phyloP scores from a whole-genome alignment of 352 stramenopile genomes.

The Phytophthora macrochlamydospora region DNA sequence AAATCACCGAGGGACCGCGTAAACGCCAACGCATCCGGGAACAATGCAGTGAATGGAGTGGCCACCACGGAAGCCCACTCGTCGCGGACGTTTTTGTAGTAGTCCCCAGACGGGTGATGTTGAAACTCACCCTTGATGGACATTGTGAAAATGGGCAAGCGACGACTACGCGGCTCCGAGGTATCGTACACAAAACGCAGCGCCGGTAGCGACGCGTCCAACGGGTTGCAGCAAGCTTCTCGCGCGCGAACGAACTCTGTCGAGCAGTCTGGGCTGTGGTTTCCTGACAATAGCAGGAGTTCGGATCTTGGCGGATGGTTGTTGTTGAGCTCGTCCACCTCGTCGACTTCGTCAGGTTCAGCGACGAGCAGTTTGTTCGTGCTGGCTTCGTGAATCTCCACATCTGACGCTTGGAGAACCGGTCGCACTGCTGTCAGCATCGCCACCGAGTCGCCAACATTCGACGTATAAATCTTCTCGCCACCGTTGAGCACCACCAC shows the following conservation, averaged over 20 bases:
- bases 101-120: slow-evolving; percentile 56
- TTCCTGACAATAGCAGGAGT: slow-evolving; percentile 73
- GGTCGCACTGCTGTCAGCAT: slow-evolving; percentile 39
- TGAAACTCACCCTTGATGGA: slow-evolving; percentile 38
- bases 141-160: slow-evolving; percentile 47
- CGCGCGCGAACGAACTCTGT: slow-evolving; percentile 77
- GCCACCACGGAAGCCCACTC: slow-evolving; percentile 89
- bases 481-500: slow-evolving; percentile 76
- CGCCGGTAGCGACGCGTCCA: slow-evolving; percentile 44
- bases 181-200: slow-evolving; percentile 90
- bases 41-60: slow-evolving; percentile 65
- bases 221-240: slow-evolving; percentile 32
- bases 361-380: slow-evolving; percentile 21
- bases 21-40: slow-evolving; percentile 87
- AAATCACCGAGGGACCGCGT: slow-evolving; percentile 89
- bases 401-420: slow-evolving; percentile 32
- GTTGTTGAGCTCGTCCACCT: slow-evolving; percentile 18
- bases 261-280: slow-evolving; percentile 82
- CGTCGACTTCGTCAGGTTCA: slow-evolving; percentile 19
- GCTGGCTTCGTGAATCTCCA: slow-evolving; percentile 26
- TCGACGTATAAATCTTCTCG: slow-evolving; percentile 74
- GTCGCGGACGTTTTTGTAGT: slow-evolving; percentile 93
- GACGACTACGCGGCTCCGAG: slow-evolving; percentile 34
- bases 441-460: slow-evolving; percentile 82
- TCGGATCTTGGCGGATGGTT: slow-evolving; percentile 17